Conservation (phyloP, 2,329 filamentous ascomycete genomes). For the Chaetomiaceae sp. region DNA sequence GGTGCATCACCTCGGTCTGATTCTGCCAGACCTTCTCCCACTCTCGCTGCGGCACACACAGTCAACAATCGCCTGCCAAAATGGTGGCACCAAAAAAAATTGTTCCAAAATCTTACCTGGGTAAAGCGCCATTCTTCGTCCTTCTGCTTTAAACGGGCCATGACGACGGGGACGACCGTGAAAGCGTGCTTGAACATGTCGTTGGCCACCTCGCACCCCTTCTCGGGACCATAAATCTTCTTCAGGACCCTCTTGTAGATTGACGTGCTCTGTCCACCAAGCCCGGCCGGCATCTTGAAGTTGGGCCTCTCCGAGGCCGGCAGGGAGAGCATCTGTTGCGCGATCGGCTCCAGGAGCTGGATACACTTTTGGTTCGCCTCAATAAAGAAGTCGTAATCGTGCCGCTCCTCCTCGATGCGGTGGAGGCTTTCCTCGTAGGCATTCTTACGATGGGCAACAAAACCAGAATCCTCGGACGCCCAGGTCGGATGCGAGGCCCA, state of each 20-base stretch:
- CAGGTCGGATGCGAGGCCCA: constrained; percentile 99
- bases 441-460: constrained; percentile 97
- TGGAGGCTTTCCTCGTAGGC: constrained; percentile 90
- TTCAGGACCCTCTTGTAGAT: constrained; percentile 97
- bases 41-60: constrained; percentile 57
- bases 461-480: constrained; percentile 96
- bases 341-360: constrained; percentile 90
- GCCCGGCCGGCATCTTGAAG: constrained; percentile 76
- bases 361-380: constrained; percentile 93
- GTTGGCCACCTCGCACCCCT: constrained; percentile 77
- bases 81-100: background rate
- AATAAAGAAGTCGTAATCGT: constrained; percentile 98
- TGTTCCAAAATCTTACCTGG: constrained; percentile 37
- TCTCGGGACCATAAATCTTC: constrained; percentile 88
- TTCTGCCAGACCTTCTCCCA: constrained; percentile 99
- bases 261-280: constrained; percentile 89
- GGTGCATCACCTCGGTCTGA: constrained; percentile 91
- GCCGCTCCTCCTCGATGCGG: constrained; percentile 93
- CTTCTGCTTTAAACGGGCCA: constrained; percentile 89
- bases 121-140: constrained; percentile 97
- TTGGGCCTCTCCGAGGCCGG: constrained; percentile 63
- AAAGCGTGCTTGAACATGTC: constrained; percentile 82
- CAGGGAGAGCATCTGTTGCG: constrained; percentile 83
- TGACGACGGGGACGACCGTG: constrained; percentile 80
- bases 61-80: background rate